These are phyloP conservation scores for Sarcodon sp. DNA, from an alignment of 768 basidiomycete species.

Conservation along the genomic window DNA sequence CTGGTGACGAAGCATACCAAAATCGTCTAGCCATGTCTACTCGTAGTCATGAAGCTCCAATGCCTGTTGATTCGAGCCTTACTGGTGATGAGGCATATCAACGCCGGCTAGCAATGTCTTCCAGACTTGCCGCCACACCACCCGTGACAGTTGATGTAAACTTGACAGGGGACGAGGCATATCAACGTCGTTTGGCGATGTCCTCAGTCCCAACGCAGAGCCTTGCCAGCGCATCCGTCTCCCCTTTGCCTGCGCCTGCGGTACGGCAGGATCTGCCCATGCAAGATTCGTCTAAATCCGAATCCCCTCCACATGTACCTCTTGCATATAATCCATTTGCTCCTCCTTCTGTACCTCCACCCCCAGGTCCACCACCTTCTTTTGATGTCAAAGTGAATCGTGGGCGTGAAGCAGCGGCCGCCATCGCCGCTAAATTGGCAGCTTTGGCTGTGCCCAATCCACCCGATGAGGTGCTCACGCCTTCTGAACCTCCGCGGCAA, in stretches of 20 bases:
- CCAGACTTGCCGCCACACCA: constrained; percentile 12
- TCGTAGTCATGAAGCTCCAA: constrained; percentile 12
- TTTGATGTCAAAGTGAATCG: constrained; percentile 49
- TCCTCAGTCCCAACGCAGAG: constrained; percentile 15
- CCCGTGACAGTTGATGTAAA: constrained; percentile 7
- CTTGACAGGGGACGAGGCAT: constrained; percentile 58
- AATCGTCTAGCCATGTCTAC: constrained; percentile 59
- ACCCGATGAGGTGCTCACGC: background rate
- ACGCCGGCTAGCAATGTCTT: constrained; percentile 12
- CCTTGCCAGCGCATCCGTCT: too few relatives aligned
- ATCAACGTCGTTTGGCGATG: constrained; percentile 49
- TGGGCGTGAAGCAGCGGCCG: constrained; percentile 56
- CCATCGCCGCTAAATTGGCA: constrained; percentile 61
- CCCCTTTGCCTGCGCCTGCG: too few relatives aligned
- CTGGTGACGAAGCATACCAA: constrained; percentile 74
- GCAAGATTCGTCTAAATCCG: constrained; percentile 12
- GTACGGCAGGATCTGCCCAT: constrained; percentile 16
- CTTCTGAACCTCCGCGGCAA: background rate
- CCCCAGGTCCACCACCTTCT: constrained; percentile 26
- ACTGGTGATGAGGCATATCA: constrained; percentile 17
- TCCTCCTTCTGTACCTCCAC: constrained; percentile 42
- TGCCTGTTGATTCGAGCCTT: background rate
- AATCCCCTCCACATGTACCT: constrained; percentile 31
- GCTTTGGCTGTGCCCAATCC: constrained; percentile 9
- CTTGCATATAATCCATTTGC: constrained; percentile 64